Evolutionary conservation across 2,329 filamentous ascomycete species (phyloP), one percentile per base, ranked within the genome.

Genomic region (Monosporascus sp.): DNA sequence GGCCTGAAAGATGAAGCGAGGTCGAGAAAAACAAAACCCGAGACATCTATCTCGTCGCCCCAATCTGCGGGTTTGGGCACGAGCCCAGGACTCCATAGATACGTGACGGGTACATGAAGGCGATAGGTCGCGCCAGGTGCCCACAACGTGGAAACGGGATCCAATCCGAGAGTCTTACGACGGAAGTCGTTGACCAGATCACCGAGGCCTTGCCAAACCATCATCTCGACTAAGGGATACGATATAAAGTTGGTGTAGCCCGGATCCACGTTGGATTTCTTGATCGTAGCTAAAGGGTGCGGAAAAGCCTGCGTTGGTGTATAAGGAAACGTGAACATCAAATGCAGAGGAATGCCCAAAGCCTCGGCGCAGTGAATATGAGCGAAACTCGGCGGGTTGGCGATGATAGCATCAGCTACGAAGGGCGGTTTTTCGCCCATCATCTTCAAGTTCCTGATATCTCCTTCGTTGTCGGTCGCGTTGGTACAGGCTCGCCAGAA

Each of bases 291-390:
- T 49, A 93, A 68, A 0, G 90, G 89, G 65, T 93, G 89, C 0
- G 88, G 87, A 59, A 93, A 93, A 0, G 83, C 79, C 52, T 85
- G 80, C 0, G 89, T 92, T 0, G 88, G 87, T 0, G 84, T 88
- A 63, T 90, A 92, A 0, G 89, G 89, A 53, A 92, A 87, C 55
- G 91, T 96, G 67, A 96, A 96, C 86, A 96, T 94, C 57, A 96
- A 74, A 65, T 92, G 88, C 2, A 93, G 69, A 0, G 90, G 90
- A 20, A 92, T 83, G 0, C 88, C 88, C 24, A 94, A 69, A 26
- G 87, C 84, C 69, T 94, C 88, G 0, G 90, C 90, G 58, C 88
- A 91, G 69, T 91, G 88, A 1, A 91, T 76, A 64, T 91, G 88
- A 0, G 86, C 87, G 68, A 92, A 90, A 57, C 82, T 86, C 0